Base-by-base conservation (phyloP, 2,329 filamentous ascomycete species). In the Aspergillus sp. region DNA sequence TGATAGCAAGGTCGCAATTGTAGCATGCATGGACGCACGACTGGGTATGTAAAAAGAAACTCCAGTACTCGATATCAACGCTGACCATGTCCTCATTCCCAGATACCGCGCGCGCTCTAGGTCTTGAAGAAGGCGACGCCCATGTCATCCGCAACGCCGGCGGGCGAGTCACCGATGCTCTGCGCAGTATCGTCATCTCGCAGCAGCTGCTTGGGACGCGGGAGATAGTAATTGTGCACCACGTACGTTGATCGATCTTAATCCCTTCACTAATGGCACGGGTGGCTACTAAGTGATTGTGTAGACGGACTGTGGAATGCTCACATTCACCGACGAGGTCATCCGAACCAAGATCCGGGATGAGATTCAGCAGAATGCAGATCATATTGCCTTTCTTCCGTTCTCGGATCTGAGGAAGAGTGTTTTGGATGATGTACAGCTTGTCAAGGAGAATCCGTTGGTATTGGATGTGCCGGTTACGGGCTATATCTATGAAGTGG, bases 11-110 rank as follows among this genome's bases (percentile, higher is more conserved):
- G 61, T 64, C n/a, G 61, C 66, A 11, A 61, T 66, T 83, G 81
- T 93, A 45, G 90, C 89, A 0, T 95, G 90, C 75, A 95, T 95
- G 89, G 90, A 95, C 68, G 88, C 90, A 5, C 85, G 90, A 20
- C 63, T 72, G 2, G 69, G 69, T 70, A 65, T 40, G 19, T 11
- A 30, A 4, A 8, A 17, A 34, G 17, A 4, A 19, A 17, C 17
- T 17, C 0, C 44, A 8, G 11, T 8, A 9, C 5, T 19, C 9
- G 11, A 19, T 11, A 7, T 13, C n/a, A 3, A 17, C 7, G 34
- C 24, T 41, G n/a, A 33, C 47, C 0, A 46, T 9, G 8, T 2
- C 2, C 11, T 9, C 2, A 1, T 37, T 13, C 11, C 19, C 79
- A 72, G 82, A 93, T 65, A 86, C 90, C 0, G 82, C 85, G 3